A percentile compares a stretch with the other conserved stretches of the same genome.
Conservation (phyloP, 176 grass and related monocot species). For the Ensete ventricosum region DNA sequence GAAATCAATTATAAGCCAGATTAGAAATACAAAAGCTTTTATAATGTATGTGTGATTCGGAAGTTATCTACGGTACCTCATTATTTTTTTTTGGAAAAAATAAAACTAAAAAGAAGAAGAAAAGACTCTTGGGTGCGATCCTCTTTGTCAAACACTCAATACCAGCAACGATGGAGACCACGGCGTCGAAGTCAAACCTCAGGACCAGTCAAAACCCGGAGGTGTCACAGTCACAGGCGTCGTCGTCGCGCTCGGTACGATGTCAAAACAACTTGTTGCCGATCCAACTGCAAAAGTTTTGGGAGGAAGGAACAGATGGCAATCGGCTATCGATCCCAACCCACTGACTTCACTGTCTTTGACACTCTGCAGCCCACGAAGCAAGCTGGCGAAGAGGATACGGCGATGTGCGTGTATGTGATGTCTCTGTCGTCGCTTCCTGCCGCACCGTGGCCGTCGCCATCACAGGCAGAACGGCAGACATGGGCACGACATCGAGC, state of each 20-base stretch:
- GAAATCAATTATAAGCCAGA: no score
- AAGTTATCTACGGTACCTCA: no score
- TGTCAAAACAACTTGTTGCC: not conserved
- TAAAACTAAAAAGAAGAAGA: no score
- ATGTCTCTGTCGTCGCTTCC: not conserved
- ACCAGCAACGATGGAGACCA: not conserved
- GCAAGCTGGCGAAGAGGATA: not conserved
- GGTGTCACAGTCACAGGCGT: not conserved
- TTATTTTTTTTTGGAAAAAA: no score
- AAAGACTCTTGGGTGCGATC: no score
- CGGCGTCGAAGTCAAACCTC: not conserved
- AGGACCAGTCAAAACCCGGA: not conserved
- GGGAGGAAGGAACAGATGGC: not conserved
- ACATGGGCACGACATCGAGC: not conserved
- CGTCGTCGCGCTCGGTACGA: not conserved
- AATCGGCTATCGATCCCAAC: no score
- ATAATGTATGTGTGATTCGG: no score
- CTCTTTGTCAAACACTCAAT: not conserved
- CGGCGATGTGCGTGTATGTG: not conserved
- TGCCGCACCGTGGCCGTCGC: not conserved
- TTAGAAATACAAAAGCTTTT: no score
- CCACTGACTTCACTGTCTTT: not conserved
- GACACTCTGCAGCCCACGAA: not conserved
- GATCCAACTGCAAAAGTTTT: not conserved
- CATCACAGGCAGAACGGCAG: not conserved